A percentile compares a stretch with the other conserved stretches of the same genome.
Conservation (phyloP, 176 grass and related monocot species). For the Stipa capillata region DNA sequence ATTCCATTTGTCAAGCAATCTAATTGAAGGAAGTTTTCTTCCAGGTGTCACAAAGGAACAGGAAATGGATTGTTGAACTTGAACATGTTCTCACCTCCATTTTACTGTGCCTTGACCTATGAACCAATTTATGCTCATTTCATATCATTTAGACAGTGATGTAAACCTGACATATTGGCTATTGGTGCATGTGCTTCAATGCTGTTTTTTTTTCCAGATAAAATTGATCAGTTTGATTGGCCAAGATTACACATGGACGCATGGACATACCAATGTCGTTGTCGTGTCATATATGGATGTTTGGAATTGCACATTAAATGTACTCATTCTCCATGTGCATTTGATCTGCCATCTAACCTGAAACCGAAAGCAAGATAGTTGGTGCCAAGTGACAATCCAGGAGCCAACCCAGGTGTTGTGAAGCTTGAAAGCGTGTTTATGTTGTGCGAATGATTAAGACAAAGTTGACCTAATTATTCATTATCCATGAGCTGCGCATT, state of each 20-base stretch:
- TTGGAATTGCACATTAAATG: background rate
- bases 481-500: background rate
- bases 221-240: background rate
- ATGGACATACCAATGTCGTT: too few relatives aligned
- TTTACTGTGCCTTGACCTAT: background rate
- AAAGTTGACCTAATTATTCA: background rate
- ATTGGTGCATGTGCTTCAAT: background rate
- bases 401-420: background rate
- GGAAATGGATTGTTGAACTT: background rate
- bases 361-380: background rate
- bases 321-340: background rate
- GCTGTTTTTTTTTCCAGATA: background rate
- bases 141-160: background rate
- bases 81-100: background rate
- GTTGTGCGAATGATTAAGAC: background rate
- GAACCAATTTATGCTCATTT: background rate
- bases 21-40: background rate
- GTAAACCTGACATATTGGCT: background rate
- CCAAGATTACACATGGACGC: background rate
- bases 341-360: background rate
- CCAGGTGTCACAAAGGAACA: background rate
- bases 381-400: background rate
- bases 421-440: background rate
- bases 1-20: background rate
- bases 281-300: background rate